Percentiles rank a stretch among this genome's conserved stretches.
phyloP scores from a whole-genome alignment of 2,329 filamentous ascomycete species.

The Chrysoporthe austroafricana region DNA sequence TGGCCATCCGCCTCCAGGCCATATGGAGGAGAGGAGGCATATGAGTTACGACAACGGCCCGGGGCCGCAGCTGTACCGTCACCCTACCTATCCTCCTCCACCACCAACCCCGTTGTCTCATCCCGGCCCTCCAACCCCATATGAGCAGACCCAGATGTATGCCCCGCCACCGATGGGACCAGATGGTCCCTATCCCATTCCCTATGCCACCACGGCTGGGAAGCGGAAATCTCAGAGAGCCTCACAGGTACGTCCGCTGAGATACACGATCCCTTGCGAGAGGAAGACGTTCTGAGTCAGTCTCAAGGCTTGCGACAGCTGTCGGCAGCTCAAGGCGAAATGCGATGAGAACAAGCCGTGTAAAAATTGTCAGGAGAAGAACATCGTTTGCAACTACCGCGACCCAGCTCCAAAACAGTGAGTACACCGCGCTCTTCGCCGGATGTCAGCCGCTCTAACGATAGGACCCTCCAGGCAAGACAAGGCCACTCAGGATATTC shows the following conservation, averaged over 20 bases:
- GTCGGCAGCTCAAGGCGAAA: slow-evolving; percentile 85
- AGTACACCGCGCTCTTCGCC: slow-evolving; percentile 38
- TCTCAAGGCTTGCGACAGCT: slow-evolving; percentile 83
- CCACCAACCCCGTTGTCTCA: slow-evolving; percentile 42
- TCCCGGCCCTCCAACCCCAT: slow-evolving; percentile 39
- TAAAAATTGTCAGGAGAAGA: slow-evolving; percentile 88
- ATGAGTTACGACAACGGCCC: slow-evolving; percentile 57
- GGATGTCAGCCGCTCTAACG: slow-evolving; percentile 1
- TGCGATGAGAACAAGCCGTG: slow-evolving; percentile 86
- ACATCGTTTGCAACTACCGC: slow-evolving; percentile 81
- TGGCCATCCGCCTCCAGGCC: slow-evolving; percentile 38
- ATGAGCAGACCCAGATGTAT: slow-evolving; percentile 39
- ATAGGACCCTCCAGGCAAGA: slow-evolving; percentile 50
- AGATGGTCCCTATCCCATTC: slow-evolving; percentile 45
- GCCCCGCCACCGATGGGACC: slow-evolving; percentile 37
- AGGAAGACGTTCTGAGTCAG: background rate
- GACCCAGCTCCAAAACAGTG: slow-evolving; percentile 92
- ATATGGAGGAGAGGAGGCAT: slow-evolving; percentile 55
- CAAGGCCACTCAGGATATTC: slow-evolving; percentile 63
- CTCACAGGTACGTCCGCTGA: slow-evolving; percentile 55
- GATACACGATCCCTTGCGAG: slow-evolving; percentile 2
- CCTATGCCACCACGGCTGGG: slow-evolving; percentile 47
- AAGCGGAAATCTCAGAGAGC: slow-evolving; percentile 69
- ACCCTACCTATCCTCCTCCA: slow-evolving; percentile 47
- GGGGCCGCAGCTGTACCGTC: slow-evolving; percentile 49